A percentile compares a stretch with the other conserved stretches of the same genome.
phyloP scores from a whole-genome alignment of 2,329 filamentous ascomycete genomes.

The Tolypocladium ovalisporum region DNA sequence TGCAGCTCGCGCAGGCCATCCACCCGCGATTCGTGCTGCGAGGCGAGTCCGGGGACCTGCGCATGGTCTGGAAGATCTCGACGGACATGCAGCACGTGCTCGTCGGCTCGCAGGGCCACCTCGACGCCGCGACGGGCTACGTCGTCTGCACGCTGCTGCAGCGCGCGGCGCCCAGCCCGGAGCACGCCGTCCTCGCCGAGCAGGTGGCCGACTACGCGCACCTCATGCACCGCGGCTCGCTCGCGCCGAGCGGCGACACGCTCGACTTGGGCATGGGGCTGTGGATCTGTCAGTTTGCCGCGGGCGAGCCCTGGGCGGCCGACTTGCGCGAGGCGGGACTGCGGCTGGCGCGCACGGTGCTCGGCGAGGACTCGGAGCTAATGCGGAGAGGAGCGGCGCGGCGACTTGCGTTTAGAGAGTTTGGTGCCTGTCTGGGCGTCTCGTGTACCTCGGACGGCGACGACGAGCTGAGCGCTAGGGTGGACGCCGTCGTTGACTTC shows the following conservation, averaged over 20 bases:
- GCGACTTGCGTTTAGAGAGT: constrained; percentile 42
- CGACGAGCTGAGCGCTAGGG: constrained; percentile 15
- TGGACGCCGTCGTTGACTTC: constrained; percentile 18
- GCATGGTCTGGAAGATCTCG: constrained; percentile 46
- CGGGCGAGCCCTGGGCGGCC: constrained; percentile 35
- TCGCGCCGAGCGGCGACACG: constrained; percentile 34
- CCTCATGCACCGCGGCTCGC: constrained; percentile 31
- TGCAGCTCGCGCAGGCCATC: constrained; percentile 39
- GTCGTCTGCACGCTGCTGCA: constrained; percentile 38
- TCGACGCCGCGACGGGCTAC: constrained; percentile 45
- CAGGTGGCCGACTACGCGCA: constrained; percentile 42
- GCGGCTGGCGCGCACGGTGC: constrained; percentile 10
- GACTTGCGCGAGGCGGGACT: constrained; percentile 21
- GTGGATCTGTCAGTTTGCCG: constrained; percentile 43
- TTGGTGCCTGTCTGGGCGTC: constrained; percentile 39
- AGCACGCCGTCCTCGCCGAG: constrained; percentile 21
- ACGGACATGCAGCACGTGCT: constrained; percentile 34
- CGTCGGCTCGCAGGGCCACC: constrained; percentile 39
- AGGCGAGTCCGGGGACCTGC: constrained; percentile 6
- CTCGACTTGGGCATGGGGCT: constrained; percentile 50
- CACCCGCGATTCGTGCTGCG: constrained; percentile 38
- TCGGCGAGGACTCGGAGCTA: constrained; percentile 9
- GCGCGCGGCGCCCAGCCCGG: constrained; percentile 20
- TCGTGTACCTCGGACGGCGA: constrained; percentile 23
- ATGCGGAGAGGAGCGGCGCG: constrained; percentile 11